A percentile compares a stretch with the other conserved stretches of the same genome.
Evolutionary conservation across 139 green algal genomes (phyloP).

Genomic region (Chlamydomonas eustigma): DNA sequence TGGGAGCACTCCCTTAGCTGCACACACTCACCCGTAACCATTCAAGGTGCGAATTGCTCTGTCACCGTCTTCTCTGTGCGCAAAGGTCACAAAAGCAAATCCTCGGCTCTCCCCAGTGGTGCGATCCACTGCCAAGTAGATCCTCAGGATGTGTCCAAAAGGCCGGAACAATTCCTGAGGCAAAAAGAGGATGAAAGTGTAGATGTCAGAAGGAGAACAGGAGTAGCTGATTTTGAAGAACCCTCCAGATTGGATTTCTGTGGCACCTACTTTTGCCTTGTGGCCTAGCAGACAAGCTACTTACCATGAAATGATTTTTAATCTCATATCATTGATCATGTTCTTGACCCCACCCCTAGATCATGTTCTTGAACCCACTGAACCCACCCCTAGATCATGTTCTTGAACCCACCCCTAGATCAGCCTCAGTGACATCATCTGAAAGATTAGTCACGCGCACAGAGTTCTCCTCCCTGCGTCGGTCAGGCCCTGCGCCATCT

Average conservation of each 20-base stretch:
- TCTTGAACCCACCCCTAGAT: slow-evolving; percentile 74
- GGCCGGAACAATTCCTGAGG: slow-evolving; percentile 90
- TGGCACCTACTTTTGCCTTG: too few species aligned
- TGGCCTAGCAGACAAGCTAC: too few species aligned
- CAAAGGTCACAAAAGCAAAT: slow-evolving; percentile 99
- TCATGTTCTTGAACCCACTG: too few species aligned
- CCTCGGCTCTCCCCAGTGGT: slow-evolving; percentile 88
- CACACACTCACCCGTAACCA: slow-evolving; percentile 64
- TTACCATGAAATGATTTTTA: too few species aligned
- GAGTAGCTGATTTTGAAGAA: too few species aligned
- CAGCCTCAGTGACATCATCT: slow-evolving; percentile 89
- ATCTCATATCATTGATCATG: too few species aligned
- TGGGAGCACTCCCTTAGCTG: neutral
- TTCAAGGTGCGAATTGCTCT: slow-evolving; percentile 89
- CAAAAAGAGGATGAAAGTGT: neutral
- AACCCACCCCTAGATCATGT: too few species aligned
- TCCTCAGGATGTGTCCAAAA: slow-evolving; percentile 88
- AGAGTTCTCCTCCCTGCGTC: slow-evolving; percentile 73
- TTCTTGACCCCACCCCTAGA: too few species aligned
- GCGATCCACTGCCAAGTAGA: slow-evolving; percentile 95
- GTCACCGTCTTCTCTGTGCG: slow-evolving; percentile 79
- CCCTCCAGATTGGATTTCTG: too few species aligned
- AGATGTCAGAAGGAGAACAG: neutral
- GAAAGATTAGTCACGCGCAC: slow-evolving; percentile 96
- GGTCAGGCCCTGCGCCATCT: neutral